These are phyloP conservation scores for Protomyces macrosporus DNA, from an alignment of 1,139 yeast species.

Conservation along the genomic window DNA sequence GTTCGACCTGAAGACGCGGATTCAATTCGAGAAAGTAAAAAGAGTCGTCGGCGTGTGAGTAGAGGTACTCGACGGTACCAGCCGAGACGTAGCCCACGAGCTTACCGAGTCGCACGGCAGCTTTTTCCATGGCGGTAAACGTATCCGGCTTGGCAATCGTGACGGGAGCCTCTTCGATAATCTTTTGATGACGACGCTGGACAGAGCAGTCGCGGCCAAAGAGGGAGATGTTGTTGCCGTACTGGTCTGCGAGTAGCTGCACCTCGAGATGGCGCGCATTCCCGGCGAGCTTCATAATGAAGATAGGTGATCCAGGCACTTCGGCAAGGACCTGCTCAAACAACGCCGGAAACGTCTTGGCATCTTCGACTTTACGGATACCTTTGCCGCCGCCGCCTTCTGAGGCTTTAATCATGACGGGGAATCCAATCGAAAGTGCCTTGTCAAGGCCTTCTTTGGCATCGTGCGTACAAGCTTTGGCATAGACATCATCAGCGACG, in stretches of 20 bases:
- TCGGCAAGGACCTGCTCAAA: slow-evolving; percentile 89
- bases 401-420: slow-evolving; percentile 93
- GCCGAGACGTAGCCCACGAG: slow-evolving; percentile 97
- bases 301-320: slow-evolving; percentile 93
- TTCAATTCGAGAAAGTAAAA: slow-evolving; percentile 92
- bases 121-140: slow-evolving; percentile 85
- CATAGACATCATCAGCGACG: slow-evolving; percentile 74
- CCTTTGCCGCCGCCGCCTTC: slow-evolving; percentile 99
- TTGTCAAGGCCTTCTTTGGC: slow-evolving; percentile 84
- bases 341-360: slow-evolving; percentile 61
- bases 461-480: slow-evolving; percentile 76
- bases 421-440: slow-evolving; percentile 85
- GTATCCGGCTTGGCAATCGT: slow-evolving; percentile 85
- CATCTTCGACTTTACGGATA: slow-evolving; percentile 83
- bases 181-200: slow-evolving; percentile 95
- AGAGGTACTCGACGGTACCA: slow-evolving; percentile 96
- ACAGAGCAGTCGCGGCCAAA: slow-evolving; percentile 97
- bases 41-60: slow-evolving; percentile 88
- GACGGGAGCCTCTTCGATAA: slow-evolving; percentile 94
- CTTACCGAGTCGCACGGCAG: slow-evolving; percentile 93
- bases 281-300: slow-evolving; percentile 91
- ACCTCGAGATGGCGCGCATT: slow-evolving; percentile 94
- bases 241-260: slow-evolving; percentile 89
- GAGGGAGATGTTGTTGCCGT: slow-evolving; percentile 86
- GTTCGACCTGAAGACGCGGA: slow-evolving; percentile 98